A percentile compares a stretch with the other conserved stretches of the same genome.
phyloP scores from a whole-genome alignment of 306 rosid genomes.

The Corylus heterophylla region DNA sequence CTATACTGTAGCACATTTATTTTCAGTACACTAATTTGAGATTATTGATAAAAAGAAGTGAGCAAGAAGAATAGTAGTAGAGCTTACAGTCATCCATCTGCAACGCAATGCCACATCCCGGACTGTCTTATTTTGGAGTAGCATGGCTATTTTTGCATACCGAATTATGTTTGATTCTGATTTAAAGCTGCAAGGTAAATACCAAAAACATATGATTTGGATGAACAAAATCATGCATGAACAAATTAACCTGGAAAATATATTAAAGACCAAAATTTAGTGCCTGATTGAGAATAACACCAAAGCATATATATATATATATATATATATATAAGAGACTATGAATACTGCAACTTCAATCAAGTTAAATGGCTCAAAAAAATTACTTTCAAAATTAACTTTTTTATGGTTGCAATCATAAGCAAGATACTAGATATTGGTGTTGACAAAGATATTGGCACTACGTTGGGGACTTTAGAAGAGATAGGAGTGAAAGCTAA shows the following conservation, averaged over 20 bases:
- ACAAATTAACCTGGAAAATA: background rate
- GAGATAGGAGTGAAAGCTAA: background rate
- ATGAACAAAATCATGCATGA: background rate
- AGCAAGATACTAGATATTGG: constrained; percentile 8
- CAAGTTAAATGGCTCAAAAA: constrained; percentile 5
- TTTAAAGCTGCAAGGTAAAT: constrained; percentile 43
- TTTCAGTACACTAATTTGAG: background rate
- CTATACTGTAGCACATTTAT: background rate
- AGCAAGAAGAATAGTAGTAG: constrained; percentile 8
- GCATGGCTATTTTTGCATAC: constrained; percentile 85
- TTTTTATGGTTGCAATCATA: constrained; percentile 8
- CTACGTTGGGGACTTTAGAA: background rate
- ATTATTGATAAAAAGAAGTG: constrained; percentile 21
- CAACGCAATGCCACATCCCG: constrained; percentile 94
- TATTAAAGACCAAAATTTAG: background rate
- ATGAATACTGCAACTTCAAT: background rate
- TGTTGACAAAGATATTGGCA: constrained; percentile 3
- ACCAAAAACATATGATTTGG: constrained; percentile 9
- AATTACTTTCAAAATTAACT: background rate
- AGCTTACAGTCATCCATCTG: constrained; percentile 96
- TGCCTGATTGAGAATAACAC: background rate
- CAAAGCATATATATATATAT: background rate
- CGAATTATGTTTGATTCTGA: constrained; percentile 65
- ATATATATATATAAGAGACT: too few relatives aligned
- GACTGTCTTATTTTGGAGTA: constrained; percentile 78